Conservation (phyloP, 176 grass and related monocot species). For the Raddia distichophylla region DNA sequence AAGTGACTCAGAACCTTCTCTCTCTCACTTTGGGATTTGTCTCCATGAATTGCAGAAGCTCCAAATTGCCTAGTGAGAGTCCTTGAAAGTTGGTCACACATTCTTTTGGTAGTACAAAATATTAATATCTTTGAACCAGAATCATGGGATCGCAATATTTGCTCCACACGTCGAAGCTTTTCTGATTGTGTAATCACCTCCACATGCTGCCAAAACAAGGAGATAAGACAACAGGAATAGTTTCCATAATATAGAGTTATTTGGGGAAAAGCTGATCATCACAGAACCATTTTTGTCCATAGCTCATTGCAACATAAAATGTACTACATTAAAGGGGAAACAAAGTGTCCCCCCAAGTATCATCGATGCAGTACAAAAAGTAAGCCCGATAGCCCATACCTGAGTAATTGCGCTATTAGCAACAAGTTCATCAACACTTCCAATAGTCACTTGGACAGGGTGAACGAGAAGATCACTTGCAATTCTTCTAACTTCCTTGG, state of each 20-base stretch:
- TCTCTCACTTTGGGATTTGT: slow-evolving; percentile 95
- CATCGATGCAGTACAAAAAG: not conserved
- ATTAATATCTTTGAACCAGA: slow-evolving; percentile 84
- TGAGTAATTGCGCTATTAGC: slow-evolving; percentile 96
- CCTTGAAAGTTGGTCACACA: slow-evolving; percentile 89
- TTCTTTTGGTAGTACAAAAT: slow-evolving; percentile 98
- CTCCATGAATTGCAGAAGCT: slow-evolving; percentile 92
- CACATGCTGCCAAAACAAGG: slow-evolving; percentile 63
- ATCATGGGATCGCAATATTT: slow-evolving; percentile 89
- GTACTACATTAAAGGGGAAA: slow-evolving; percentile 22
- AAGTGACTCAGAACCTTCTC: slow-evolving; percentile 89
- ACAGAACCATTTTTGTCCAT: slow-evolving; percentile 1
- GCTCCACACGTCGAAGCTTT: slow-evolving; percentile 81
- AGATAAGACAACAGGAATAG: slow-evolving; percentile 1
- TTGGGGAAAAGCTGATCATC: not conserved
- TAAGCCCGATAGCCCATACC: slow-evolving; percentile 55
- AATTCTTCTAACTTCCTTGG: slow-evolving; percentile 92
- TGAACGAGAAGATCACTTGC: slow-evolving; percentile 84
- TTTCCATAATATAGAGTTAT: not conserved
- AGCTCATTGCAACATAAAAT: not conserved
- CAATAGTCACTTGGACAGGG: slow-evolving; percentile 98
- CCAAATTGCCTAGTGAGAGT: slow-evolving; percentile 76
- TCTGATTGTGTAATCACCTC: slow-evolving; percentile 80
- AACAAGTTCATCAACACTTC: slow-evolving; percentile 92
- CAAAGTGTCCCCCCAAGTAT: slow-evolving; percentile 13